phyloP scores from a whole-genome alignment of 2,329 filamentous ascomycete species.

The Penicillium sp. region DNA sequence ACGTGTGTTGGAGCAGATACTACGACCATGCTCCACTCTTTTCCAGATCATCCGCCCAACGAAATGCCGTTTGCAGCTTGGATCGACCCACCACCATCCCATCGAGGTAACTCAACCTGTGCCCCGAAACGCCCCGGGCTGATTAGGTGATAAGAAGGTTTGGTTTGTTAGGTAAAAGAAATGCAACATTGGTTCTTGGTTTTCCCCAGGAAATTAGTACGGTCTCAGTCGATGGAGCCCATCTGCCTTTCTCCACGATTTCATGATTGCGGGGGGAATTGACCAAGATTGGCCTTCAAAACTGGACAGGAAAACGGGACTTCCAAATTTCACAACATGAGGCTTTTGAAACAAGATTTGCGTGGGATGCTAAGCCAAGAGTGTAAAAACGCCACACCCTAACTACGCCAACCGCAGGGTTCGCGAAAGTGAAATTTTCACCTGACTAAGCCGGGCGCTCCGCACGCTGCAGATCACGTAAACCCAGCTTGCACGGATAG shows the following conservation, averaged over 20 bases:
- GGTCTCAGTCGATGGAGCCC: background rate
- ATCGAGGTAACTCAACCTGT: constrained; percentile 4
- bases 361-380: too few relatives aligned
- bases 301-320: background rate
- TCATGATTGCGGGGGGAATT: background rate
- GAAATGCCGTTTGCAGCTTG: constrained; percentile 10
- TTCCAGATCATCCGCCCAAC: constrained; percentile 13
- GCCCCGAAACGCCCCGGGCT: background rate
- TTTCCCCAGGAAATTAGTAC: background rate
- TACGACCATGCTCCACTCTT: constrained; percentile 8
- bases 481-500: background rate
- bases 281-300: background rate
- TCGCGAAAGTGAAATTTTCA: too few relatives aligned
- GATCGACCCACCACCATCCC: background rate
- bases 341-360: too few relatives aligned
- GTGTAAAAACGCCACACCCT: too few relatives aligned
- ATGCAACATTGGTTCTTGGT: constrained; percentile 12
- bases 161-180: constrained; percentile 24
- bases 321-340: background rate
- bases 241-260: background rate
- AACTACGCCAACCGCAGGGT: too few relatives aligned
- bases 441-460: background rate
- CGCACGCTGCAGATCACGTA: too few relatives aligned
- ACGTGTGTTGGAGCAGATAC: background rate
- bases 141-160: constrained; percentile 22